Conservation (phyloP, 2,329 filamentous ascomycete species). For the Epichloe amarillans region DNA sequence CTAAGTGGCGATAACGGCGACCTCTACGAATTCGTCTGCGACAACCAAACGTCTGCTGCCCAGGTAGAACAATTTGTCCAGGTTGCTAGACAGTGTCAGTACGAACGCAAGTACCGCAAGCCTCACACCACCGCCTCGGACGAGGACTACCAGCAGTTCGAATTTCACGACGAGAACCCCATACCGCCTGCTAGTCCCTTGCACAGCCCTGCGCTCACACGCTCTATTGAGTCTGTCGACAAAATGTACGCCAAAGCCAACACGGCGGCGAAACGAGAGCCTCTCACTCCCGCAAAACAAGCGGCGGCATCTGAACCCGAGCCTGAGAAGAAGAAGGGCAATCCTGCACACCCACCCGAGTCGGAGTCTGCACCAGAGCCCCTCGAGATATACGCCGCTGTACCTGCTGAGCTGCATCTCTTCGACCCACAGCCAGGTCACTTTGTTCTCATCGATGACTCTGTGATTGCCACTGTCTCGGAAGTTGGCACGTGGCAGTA, state of each 20-base stretch:
- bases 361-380: slow-evolving; percentile 42
- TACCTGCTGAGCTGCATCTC: slow-evolving; percentile 76
- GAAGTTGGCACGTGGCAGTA: slow-evolving; percentile 90
- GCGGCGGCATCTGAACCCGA: slow-evolving; percentile 16
- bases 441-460: slow-evolving; percentile 67
- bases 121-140: slow-evolving; percentile 69
- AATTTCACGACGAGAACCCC: slow-evolving; percentile 53
- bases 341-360: background rate
- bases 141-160: slow-evolving; percentile 68
- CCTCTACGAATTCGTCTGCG: slow-evolving; percentile 96
- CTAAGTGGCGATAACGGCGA: slow-evolving; percentile 87
- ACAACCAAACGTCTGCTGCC: slow-evolving; percentile 52
- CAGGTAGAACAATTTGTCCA: slow-evolving; percentile 71
- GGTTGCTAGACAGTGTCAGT: slow-evolving; percentile 84
- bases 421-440: slow-evolving; percentile 82
- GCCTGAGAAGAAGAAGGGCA: background rate
- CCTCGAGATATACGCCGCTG: slow-evolving; percentile 59
- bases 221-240: slow-evolving; percentile 44
- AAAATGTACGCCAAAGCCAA: slow-evolving; percentile 42
- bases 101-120: slow-evolving; percentile 87
- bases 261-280: slow-evolving; percentile 30
- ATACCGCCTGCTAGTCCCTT: slow-evolving; percentile 52
- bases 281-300: slow-evolving; percentile 15
- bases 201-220: slow-evolving; percentile 41
- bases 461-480: slow-evolving; percentile 65